phyloP scores from a whole-genome alignment of 352 stramenopile species.

The Albugo candida region DNA sequence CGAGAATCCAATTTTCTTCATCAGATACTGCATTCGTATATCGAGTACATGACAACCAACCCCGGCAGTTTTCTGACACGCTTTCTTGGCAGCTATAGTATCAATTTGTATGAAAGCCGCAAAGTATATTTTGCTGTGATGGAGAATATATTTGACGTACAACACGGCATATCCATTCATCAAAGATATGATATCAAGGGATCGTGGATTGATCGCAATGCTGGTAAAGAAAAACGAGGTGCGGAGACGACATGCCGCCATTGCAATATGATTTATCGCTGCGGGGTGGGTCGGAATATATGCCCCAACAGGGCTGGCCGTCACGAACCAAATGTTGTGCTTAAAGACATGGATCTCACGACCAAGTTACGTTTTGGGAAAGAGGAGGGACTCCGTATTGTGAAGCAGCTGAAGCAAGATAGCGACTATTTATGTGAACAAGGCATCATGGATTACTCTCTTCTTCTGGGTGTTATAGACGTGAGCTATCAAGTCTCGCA shows the following conservation, averaged over 20 bases:
- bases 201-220: slow-evolving; percentile 63
- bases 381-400: slow-evolving; percentile 16
- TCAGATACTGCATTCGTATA: slow-evolving; percentile 44
- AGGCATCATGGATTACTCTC: slow-evolving; percentile 73
- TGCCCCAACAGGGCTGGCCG: slow-evolving; percentile 37
- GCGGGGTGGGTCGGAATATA: slow-evolving; percentile 21
- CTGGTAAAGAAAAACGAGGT: slow-evolving; percentile 28
- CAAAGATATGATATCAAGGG: slow-evolving; percentile 80
- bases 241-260: slow-evolving; percentile 44
- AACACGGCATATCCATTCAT: slow-evolving; percentile 53
- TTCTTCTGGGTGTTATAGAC: slow-evolving; percentile 60
- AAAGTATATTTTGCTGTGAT: slow-evolving; percentile 72
- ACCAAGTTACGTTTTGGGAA: slow-evolving; percentile 48
- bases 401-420: slow-evolving; percentile 47
- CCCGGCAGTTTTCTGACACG: slow-evolving; percentile 49
- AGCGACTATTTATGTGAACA: slow-evolving; percentile 42
- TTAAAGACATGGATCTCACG: slow-evolving; percentile 68
- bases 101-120: slow-evolving; percentile 45
- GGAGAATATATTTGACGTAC: slow-evolving; percentile 76
- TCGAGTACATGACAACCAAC: slow-evolving; percentile 29
- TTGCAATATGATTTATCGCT: slow-evolving; percentile 50
- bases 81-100: slow-evolving; percentile 67
- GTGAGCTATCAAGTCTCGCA: slow-evolving; percentile 56
- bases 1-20: slow-evolving; percentile 44
- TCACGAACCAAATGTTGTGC: slow-evolving; percentile 52